Base-by-base conservation (phyloP, 2,329 filamentous ascomycete genomes). In the Hortaea sp. region DNA sequence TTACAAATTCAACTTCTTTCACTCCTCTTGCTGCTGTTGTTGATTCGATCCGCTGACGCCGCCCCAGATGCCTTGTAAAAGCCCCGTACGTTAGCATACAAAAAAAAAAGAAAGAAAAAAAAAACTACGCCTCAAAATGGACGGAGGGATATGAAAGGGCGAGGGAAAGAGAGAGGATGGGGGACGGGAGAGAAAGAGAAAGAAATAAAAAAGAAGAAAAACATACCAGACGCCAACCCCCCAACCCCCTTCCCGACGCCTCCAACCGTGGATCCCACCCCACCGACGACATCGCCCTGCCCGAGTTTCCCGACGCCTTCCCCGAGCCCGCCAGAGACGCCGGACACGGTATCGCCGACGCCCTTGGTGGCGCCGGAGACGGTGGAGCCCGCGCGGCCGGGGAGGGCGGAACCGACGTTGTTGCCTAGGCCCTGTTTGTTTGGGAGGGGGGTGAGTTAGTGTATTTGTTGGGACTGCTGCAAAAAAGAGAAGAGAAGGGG, bases 351-450 rank as follows among this genome's bases (percentile, higher is more conserved):
- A 48, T 69, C 63, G 3, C 63, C 63, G 4, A 66, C 63, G 2
- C 50, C 62, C 48, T 69, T 69, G 1, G 66, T 68, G 2, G 69
- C 63, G 12, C 67, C 67, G 32, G 63, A 61, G 10, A 71, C 66
- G 7, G 69, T 59, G 38, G 64, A 64, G 4, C 69, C 69, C 4
- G 66, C 59, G 2, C 68, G 66, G n/a, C 55, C 54, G 49, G 45
- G 67, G 56, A 56, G 50, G 10, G 66, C 60, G 2, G 66, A 66
- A 6, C 64, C 66, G 2, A 69, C 65, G 7, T 58, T 66, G 46
- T 63, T 62, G 4, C 63, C 53, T 5, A 55, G 29, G 13, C 48
- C 50, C 50, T 50, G 28, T 31, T 35, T 20, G 20, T 20, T 20
- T 20, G 20, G 20, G 20, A 20, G 20, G 4, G 2, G 2, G 20